Conservation (phyloP, 2,329 filamentous ascomycete species). For the Fusarium liriodendri region DNA sequence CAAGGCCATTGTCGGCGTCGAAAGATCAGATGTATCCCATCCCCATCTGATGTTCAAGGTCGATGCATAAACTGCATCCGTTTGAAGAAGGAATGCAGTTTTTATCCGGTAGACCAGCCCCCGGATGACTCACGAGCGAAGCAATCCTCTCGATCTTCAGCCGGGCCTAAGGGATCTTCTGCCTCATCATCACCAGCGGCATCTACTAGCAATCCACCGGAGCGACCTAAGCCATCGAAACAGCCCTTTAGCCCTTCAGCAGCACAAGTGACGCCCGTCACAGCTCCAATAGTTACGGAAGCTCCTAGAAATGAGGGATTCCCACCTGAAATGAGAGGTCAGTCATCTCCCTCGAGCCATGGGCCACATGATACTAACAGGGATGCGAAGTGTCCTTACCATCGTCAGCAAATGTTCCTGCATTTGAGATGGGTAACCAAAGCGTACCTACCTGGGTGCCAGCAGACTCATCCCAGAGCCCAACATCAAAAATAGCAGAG, state of each 20-base stretch:
- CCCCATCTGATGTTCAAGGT: slow-evolving; percentile 76
- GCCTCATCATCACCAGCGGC: slow-evolving; percentile 62
- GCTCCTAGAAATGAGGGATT: slow-evolving; percentile 51
- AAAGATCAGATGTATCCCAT: slow-evolving; percentile 91
- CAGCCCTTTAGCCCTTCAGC: slow-evolving; percentile 58
- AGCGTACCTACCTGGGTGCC: slow-evolving; percentile 58
- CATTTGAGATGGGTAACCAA: slow-evolving; percentile 50
- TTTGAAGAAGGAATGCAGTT: slow-evolving; percentile 93
- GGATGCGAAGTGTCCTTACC: slow-evolving; percentile 15
- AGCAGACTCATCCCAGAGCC: slow-evolving; percentile 53
- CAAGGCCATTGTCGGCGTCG: slow-evolving; percentile 89
- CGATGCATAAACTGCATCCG: slow-evolving; percentile 94
- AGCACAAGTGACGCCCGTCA: slow-evolving; percentile 55
- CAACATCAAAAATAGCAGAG: slow-evolving; percentile 56
- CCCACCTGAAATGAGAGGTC: slow-evolving; percentile 57
- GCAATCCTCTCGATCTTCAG: slow-evolving; percentile 51
- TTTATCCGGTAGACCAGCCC: slow-evolving; percentile 87
- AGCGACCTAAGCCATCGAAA: slow-evolving; percentile 50
- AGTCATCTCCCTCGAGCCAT: slow-evolving; percentile 45
- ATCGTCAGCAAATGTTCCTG: slow-evolving; percentile 16
- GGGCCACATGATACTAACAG: slow-evolving; percentile 11
- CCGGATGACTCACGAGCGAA: slow-evolving; percentile 60
- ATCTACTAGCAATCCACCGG: slow-evolving; percentile 55
- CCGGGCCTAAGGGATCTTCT: slow-evolving; percentile 55
- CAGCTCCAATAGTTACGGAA: slow-evolving; percentile 58